A percentile compares a stretch with the other conserved stretches of the same genome.
Conservation (phyloP, 306 rosid species). For the Castanea sativa region DNA sequence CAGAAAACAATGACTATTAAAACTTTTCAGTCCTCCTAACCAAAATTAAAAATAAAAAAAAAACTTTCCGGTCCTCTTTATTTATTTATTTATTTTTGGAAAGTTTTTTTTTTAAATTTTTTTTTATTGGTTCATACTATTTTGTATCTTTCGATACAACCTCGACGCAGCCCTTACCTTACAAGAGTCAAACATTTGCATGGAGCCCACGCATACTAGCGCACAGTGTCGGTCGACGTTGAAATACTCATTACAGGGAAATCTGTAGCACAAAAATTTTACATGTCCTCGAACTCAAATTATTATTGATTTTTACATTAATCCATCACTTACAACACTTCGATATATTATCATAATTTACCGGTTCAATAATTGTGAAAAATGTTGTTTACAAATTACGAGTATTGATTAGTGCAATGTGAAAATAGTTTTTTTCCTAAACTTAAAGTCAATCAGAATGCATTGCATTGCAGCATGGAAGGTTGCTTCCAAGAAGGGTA, state of each 20-base stretch:
- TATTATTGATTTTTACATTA: too few species aligned
- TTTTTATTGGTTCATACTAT: background rate
- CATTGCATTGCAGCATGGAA: conserved; percentile 4
- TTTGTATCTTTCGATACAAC: background rate
- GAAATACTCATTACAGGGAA: background rate
- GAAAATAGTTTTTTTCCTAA: too few species aligned
- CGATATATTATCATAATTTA: too few species aligned
- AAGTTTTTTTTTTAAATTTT: background rate
- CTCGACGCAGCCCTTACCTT: background rate
- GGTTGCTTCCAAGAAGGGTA: conserved; percentile 14
- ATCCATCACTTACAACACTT: too few species aligned
- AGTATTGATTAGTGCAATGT: too few species aligned
- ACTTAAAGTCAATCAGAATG: too few species aligned
- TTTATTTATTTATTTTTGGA: too few species aligned
- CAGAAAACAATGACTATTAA: background rate
- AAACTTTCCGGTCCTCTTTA: too few species aligned
- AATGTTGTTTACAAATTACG: too few species aligned
- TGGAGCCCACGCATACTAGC: conserved; percentile 30
- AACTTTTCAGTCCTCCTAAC: too few species aligned
- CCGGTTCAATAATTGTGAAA: too few species aligned
- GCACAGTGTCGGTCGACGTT: conserved; percentile 39
- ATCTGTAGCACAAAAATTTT: background rate
- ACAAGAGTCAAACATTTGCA: conserved; percentile 14
- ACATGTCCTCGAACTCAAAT: conserved; percentile 1
- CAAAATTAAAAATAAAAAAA: too few species aligned